Conservation (phyloP, 2,329 filamentous ascomycete genomes). For the Trichoderma arundinaceum region DNA sequence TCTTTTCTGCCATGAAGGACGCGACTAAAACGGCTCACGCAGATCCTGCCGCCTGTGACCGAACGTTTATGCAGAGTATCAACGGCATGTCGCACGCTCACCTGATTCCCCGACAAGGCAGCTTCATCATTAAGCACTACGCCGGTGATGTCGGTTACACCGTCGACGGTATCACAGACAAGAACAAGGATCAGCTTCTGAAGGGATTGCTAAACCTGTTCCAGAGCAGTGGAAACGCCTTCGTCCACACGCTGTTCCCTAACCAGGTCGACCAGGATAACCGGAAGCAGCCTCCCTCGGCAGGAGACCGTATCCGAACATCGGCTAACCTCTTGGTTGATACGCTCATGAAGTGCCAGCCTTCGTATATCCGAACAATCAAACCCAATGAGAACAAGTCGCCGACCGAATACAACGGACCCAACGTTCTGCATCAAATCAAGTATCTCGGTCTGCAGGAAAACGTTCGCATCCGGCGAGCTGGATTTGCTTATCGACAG, state of each 20-base stretch:
- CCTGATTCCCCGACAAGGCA: conserved; percentile 88
- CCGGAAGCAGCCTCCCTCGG: conserved; percentile 88
- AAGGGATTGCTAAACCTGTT: conserved; percentile 93
- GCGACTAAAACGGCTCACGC: conserved; percentile 98
- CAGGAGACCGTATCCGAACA: conserved; percentile 92
- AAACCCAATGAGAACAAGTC: conserved; percentile 99
- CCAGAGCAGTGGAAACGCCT: conserved; percentile 80
- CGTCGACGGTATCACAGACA: conserved; percentile 96
- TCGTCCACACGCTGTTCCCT: conserved; percentile 88
- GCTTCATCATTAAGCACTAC: conserved; percentile 99
- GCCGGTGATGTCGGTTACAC: conserved; percentile 95
- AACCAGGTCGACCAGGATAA: conserved; percentile 95
- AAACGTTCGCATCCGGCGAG: conserved; percentile 95
- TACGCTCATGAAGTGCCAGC: conserved; percentile 95
- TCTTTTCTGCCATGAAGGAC: conserved; percentile 96
- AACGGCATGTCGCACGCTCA: conserved; percentile 92
- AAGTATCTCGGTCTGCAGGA: conserved; percentile 99
- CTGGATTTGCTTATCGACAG: conserved; percentile 95
- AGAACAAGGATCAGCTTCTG: conserved; percentile 97
- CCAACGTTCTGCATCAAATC: conserved; percentile 96
- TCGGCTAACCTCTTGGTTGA: conserved; percentile 95
- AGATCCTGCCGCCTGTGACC: conserved; percentile 90
- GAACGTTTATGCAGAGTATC: conserved; percentile 92
- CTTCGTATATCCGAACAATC: conserved; percentile 98
- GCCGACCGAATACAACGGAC: conserved; percentile 85